Evolutionary conservation across 164 flowering plant species (phyloP), one percentile per base, ranked within the genome.

Genomic region (Warburgia ugandensis): DNA sequence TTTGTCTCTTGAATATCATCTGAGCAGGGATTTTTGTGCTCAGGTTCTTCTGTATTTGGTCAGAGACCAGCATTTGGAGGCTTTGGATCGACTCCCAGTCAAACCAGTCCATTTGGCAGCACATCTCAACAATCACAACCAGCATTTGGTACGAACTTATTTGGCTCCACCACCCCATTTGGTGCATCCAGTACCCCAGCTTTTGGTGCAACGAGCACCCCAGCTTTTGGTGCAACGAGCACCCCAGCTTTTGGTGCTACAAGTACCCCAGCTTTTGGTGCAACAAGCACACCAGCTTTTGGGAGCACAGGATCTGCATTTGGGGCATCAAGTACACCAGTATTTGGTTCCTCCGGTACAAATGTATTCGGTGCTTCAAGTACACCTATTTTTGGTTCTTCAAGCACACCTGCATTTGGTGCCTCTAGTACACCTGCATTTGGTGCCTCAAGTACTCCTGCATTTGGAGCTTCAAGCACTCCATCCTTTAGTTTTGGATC

Each of bases 61-160:
- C 88, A 79, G 70, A 83, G 83, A 66, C 84, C 96, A 57, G 71
- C 78, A 38, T 88, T 85, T 70, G 97, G 97, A 56, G 87, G 78
- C 7, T 88, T 88, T 77, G 95, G 94, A 33, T 73, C 96, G 37
- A 70, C 73, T 36, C 66, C 86, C 28, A 66, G 77, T 61, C 96
- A 75, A 63, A 43, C 88, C 29, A 80, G 77, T 71, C 96, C 99
- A 16, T 94, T 94, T 76, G 97, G 97, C 45, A 68, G 85, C 67
- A 57, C 97, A 48, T 72, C 64, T 68, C 95, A 78, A 54, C 95
- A 74, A 69, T 73, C 94, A 16, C 96, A 88, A 56, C 80, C 95
- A 7, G 77, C 95, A 37, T 85, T 83, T 75, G 94, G 90, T 13
- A 78, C 77, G 70, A 75, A 63, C 56, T 21, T 71, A 25, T 86